Percentiles rank a stretch among this genome's conserved stretches.
Evolutionary conservation across 495 filamentous ascomycete species (phyloP).

Genomic region (Penicillium flavigenum): DNA sequence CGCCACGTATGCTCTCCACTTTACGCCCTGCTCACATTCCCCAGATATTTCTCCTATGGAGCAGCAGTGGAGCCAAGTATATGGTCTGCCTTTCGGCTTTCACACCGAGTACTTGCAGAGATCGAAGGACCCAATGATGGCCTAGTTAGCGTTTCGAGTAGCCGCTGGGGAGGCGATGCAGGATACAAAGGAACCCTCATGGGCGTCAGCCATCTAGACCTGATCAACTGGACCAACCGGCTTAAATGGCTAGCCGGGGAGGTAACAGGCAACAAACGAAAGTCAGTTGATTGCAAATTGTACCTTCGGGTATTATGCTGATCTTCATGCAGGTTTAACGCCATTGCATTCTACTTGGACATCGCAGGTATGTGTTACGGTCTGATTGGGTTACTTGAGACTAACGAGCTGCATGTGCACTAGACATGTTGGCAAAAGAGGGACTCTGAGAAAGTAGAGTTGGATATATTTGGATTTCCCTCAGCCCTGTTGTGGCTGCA

Average conservation of each 20-base stretch:
- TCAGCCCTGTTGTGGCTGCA: constrained; percentile 2
- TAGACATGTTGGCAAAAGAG: constrained; percentile 20
- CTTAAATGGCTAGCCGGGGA: constrained; percentile 68
- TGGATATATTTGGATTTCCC: not conserved
- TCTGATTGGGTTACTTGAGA: not conserved
- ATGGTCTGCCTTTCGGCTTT: constrained; percentile 72
- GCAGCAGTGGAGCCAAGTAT: constrained; percentile 65
- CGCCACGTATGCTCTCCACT: not conserved
- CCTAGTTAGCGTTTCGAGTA: constrained; percentile 83
- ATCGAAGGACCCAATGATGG: constrained; percentile 88
- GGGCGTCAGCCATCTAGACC: constrained; percentile 82
- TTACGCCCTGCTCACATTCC: not conserved
- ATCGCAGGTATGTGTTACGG: constrained; percentile 62
- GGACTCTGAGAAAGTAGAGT: not conserved
- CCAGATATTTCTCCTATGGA: constrained; percentile 86
- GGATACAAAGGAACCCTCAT: constrained; percentile 87
- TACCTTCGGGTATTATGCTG: constrained; percentile 1
- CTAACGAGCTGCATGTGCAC: not conserved
- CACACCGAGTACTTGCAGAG: constrained; percentile 66
- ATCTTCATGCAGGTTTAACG: constrained; percentile 64
- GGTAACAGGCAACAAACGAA: constrained; percentile 65
- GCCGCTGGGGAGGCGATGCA: constrained; percentile 70
- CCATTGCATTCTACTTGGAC: constrained; percentile 90
- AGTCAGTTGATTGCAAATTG: constrained; percentile 32
- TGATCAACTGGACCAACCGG: constrained; percentile 95